Conservation (phyloP, 176 grass and related monocot genomes). For the Calamus simplicifolius region DNA sequence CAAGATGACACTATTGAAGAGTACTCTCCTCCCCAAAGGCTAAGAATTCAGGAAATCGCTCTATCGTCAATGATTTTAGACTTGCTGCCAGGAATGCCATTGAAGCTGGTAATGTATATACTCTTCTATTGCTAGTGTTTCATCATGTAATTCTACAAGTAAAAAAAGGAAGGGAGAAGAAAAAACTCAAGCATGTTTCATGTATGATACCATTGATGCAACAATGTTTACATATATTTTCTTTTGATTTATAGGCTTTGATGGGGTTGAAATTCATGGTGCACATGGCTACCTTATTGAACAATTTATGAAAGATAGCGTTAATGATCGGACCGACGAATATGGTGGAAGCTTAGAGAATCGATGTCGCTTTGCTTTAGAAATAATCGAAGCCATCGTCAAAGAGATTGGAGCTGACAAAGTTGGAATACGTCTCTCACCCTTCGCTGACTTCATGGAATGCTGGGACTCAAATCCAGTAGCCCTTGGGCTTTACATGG, state of each 20-base stretch:
- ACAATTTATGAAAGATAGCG: slow-evolving; percentile 49
- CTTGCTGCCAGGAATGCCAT: slow-evolving; percentile 47
- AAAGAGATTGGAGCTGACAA: slow-evolving; percentile 22
- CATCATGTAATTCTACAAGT: no score
- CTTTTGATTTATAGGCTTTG: slow-evolving; percentile 30
- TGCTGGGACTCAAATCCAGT: slow-evolving; percentile 33
- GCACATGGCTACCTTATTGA: slow-evolving; percentile 43
- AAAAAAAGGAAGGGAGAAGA: no score
- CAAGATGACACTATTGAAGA: slow-evolving; percentile 14
- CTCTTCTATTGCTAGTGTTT: not conserved
- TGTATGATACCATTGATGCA: no score
- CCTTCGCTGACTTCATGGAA: slow-evolving; percentile 24
- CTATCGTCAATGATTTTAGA: slow-evolving; percentile 39
- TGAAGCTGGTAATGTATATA: slow-evolving; percentile 39
- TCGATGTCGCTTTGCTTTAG: slow-evolving; percentile 38
- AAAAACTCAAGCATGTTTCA: no score
- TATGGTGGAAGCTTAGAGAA: slow-evolving; percentile 41
- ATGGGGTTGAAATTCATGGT: slow-evolving; percentile 55
- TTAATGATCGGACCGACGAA: slow-evolving; percentile 32
- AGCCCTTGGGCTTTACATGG: slow-evolving; percentile 41
- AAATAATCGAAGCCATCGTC: slow-evolving; percentile 29
- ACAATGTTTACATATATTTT: no score
- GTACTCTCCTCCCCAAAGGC: slow-evolving; percentile 32
- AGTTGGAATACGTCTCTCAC: slow-evolving; percentile 44
- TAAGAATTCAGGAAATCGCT: slow-evolving; percentile 42